Evolutionary conservation across 768 basidiomycete genomes (phyloP), one percentile per base, ranked within the genome.

Genomic region (Suillus decipiens): DNA sequence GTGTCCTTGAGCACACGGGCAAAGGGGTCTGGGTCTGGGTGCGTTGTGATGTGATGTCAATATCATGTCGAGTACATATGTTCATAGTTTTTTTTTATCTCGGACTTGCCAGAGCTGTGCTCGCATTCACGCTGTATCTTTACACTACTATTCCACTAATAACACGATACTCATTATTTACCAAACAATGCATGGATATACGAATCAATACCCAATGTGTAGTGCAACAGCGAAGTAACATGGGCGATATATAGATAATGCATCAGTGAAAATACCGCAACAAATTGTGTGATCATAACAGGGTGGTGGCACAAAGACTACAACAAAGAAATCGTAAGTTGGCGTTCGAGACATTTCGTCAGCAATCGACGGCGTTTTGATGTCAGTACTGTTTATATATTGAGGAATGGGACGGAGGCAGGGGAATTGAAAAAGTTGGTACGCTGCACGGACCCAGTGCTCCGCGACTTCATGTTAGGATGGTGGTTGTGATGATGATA

Each of bases 1-100:
- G 92, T 94, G 12, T 92, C 93, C 33, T 76, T 95, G 62, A 86
- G 84, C 65, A 89, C 89, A 28, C 83, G 89, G 50, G 77, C 88
- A n/a, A 90, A 87, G 73, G 87, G 88, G 9, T 73, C 88, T 39
- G 82, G 82, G 48, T 73, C 76, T 33, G 75, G 81, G 56, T 92
- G 90, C 72, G 72, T 85, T 60, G 74, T 90, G 65, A 84, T 87
- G 85, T 90, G 80, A 84, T 34, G 28, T 19, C 28, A 19, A 28
- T 41, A 28, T 5, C 56, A 31, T 17, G 11, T 41, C 17, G 11
- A 39, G 41, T 57, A 41, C 28, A 57, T 57, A 57, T 39, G 37
- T 57, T 57, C 51, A 34, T 33, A n/a, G 17, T 34, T 53, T 28
- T 53, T 28, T 28, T 28, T 28, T 34, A n/a, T 53, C 33, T 53